Conservation (phyloP, 1,284 basidiomycete species). For the Cryptococcus maquisensis region DNA sequence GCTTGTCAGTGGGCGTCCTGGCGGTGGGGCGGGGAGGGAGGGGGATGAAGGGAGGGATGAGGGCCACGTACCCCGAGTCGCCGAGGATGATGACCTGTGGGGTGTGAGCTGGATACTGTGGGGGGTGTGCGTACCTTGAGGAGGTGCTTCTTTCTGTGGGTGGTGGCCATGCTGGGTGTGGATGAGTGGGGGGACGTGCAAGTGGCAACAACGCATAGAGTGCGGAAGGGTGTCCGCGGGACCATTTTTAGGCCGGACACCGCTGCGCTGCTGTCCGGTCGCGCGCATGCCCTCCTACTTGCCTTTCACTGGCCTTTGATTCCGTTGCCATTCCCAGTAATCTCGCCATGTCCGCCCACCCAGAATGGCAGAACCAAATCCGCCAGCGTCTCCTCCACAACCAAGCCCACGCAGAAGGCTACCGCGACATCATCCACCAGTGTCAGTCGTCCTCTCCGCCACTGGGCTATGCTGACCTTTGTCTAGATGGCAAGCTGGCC, state of each 20-base stretch:
- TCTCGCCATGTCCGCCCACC: slow-evolving; percentile 11
- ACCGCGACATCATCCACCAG: slow-evolving; percentile 76
- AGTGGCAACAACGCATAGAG: no score
- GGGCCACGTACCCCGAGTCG: slow-evolving; percentile 78
- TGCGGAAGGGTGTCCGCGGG: no score
- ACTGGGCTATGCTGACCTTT: background rate
- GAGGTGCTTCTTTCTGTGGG: slow-evolving; percentile 63
- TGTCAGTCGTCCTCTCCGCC: slow-evolving; percentile 56
- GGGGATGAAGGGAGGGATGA: background rate
- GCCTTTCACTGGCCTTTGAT: no score
- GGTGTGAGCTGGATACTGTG: background rate
- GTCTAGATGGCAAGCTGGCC: slow-evolving; percentile 75
- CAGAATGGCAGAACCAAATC: slow-evolving; percentile 45
- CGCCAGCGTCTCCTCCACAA: slow-evolving; percentile 61
- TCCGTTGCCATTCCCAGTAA: no score
- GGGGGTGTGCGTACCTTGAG: slow-evolving; percentile 67
- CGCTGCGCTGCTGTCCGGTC: no score
- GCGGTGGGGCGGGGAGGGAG: background rate
- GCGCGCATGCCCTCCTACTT: no score
- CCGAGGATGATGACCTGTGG: slow-evolving; percentile 92
- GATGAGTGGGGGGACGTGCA: background rate
- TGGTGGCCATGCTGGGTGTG: slow-evolving; percentile 51
- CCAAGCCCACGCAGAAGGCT: slow-evolving; percentile 68
- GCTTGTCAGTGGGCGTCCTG: no score
- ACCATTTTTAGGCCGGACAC: background rate